A percentile compares a stretch with the other conserved stretches of the same genome.
Conservation (phyloP, 805 yeast genomes). For the Candida vaughaniae region DNA sequence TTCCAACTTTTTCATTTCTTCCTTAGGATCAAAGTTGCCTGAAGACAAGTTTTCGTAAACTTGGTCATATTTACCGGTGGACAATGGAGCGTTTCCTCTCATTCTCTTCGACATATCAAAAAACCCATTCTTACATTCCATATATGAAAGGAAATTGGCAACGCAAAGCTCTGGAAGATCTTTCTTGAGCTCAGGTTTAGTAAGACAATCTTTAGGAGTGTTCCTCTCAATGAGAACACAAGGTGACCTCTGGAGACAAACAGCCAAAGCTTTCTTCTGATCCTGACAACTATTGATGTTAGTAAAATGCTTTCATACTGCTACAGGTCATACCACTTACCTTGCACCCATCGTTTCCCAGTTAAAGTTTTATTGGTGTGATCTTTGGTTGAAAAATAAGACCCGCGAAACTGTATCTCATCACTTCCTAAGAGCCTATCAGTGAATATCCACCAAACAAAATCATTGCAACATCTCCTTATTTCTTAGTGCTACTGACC, state of each 20-base stretch:
- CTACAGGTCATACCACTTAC: slow-evolving; percentile 11
- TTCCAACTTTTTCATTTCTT: slow-evolving; percentile 73
- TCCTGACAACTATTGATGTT: slow-evolving; percentile 72
- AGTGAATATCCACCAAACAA: no score
- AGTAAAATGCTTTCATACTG: background rate
- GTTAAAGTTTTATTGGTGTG: no score
- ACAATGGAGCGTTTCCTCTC: slow-evolving; percentile 89
- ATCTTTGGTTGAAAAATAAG: no score
- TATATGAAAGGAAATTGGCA: slow-evolving; percentile 78
- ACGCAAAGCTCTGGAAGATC: slow-evolving; percentile 86
- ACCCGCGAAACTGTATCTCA: background rate
- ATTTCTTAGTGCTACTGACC: no score
- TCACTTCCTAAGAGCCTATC: no score
- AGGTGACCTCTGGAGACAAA: slow-evolving; percentile 93
- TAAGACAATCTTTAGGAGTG: slow-evolving; percentile 85
- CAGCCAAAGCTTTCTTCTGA: slow-evolving; percentile 91
- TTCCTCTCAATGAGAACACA: slow-evolving; percentile 89
- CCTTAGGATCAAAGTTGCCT: slow-evolving; percentile 81
- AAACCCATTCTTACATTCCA: slow-evolving; percentile 89
- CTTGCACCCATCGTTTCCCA: slow-evolving; percentile 18
- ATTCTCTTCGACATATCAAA: slow-evolving; percentile 90
- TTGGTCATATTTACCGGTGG: slow-evolving; percentile 91
- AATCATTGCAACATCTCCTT: no score
- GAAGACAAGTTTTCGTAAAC: slow-evolving; percentile 73
- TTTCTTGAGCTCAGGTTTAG: slow-evolving; percentile 70